These are phyloP conservation scores for Stromatinia cepivora DNA, from an alignment of 2,329 filamentous ascomycete genomes.

Conservation along the genomic window DNA sequence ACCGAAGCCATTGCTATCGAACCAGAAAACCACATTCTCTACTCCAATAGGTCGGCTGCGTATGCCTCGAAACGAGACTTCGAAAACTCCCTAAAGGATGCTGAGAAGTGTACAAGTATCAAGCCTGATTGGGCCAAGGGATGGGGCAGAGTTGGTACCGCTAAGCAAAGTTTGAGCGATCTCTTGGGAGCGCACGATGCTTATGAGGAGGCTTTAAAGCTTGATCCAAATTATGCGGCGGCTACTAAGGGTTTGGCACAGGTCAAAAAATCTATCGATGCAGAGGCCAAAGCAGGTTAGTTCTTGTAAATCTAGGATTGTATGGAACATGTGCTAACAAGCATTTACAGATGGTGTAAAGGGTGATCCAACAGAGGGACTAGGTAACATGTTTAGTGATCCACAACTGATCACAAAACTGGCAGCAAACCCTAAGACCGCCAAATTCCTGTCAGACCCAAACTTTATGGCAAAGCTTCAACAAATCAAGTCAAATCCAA, in stretches of 20 bases:
- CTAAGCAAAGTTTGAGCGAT: slow-evolving; percentile 84
- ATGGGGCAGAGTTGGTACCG: slow-evolving; percentile 89
- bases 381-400: slow-evolving; percentile 94
- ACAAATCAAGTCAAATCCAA: slow-evolving; percentile 76
- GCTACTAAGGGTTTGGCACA: slow-evolving; percentile 84
- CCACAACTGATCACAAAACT: slow-evolving; percentile 88
- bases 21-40: slow-evolving; percentile 90
- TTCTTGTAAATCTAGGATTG: slow-evolving; percentile 21
- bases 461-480: slow-evolving; percentile 90
- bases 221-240: slow-evolving; percentile 87
- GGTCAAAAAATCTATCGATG: slow-evolving; percentile 85
- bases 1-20: slow-evolving; percentile 88
- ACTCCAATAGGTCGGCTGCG: slow-evolving; percentile 90
- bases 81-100: slow-evolving; percentile 81
- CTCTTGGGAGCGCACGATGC: slow-evolving; percentile 83
- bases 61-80: slow-evolving; percentile 90
- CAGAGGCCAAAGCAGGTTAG: slow-evolving; percentile 58
- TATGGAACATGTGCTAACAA: slow-evolving; percentile 26
- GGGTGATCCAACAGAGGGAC: slow-evolving; percentile 68
- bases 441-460: slow-evolving; percentile 73
- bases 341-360: slow-evolving; percentile 43
- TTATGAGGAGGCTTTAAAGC: slow-evolving; percentile 91
- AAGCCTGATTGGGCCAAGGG: slow-evolving; percentile 99
- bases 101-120: slow-evolving; percentile 87
- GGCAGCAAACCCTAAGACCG: slow-evolving; percentile 91